Evolutionary conservation across 495 filamentous ascomycete genomes (phyloP), one percentile per base, ranked within the genome.

Genomic region (Penicillium salamii): DNA sequence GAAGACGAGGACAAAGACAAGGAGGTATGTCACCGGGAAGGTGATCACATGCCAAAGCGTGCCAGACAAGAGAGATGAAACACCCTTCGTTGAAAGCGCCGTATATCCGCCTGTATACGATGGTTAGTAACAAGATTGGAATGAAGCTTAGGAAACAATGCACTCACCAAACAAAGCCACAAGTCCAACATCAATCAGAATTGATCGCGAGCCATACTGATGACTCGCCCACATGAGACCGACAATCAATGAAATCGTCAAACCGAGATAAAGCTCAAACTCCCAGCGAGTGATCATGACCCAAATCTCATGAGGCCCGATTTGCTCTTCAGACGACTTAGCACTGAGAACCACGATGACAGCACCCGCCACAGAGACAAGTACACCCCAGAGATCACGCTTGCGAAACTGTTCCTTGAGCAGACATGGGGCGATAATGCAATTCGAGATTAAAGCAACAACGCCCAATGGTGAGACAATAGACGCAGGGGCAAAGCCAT

Each of bases 381-480:
- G 55, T 2, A 98, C 92, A 23, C 93, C 93, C 72, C 89, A 83
- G 23, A 89, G 81, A 65, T 98, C 93, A n/a, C 88, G 85, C 49
- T 70, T 72, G 19, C 93, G 85, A 56, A 97, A 95, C 37, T 75
- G 71, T 66, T 98, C 93, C 55, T 95, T 92, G 53, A 98, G 81
- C 71, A 98, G 77, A 57, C 91, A 82, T 21, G 93, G 93, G 7
- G 93, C 93, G 65, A 98, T 95, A 39, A 97, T 79, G 62, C 93
- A 97, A 66, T 98, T 98, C 38, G 91, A 95, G 19, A 98, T 83
- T 49, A 98, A 70, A 3, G 93, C 93, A 0, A 97, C 93, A 17
- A 98, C 93, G 8, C 93, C 93, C 12, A 98, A 74, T 1, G 93
- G 93, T 13, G 89, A 93, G n/a, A 98, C 93, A 52, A 98, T 96